Evolutionary conservation across 495 filamentous ascomycete species (phyloP).

Genomic region (Hypoxylon fuscum): DNA sequence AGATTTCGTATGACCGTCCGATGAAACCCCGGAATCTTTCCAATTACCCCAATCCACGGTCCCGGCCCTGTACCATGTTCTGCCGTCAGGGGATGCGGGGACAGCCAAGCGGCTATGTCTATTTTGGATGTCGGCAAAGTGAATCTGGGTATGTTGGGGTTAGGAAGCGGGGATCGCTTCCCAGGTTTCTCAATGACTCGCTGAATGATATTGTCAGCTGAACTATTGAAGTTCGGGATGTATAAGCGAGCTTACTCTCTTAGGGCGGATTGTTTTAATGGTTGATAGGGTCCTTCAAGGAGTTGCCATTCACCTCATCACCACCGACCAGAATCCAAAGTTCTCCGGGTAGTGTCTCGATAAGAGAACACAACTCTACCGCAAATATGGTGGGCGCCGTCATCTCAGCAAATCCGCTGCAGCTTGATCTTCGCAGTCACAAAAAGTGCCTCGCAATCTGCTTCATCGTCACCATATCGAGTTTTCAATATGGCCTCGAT

Average conservation of each 20-base stretch:
- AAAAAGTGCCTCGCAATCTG: conserved; percentile 47
- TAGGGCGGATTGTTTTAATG: not conserved
- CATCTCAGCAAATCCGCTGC: conserved; percentile 44
- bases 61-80: conserved; percentile 2
- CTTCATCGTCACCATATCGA: conserved; percentile 47
- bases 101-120: conserved; percentile 11
- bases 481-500: conserved; percentile 53
- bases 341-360: not conserved
- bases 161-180: conserved; percentile 27
- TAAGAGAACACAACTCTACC: not conserved
- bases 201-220: not conserved
- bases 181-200: not conserved
- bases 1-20: conserved; percentile 3
- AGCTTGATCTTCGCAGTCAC: conserved; percentile 44
- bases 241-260: not conserved
- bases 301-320: conserved; percentile 1
- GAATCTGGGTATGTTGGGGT: conserved; percentile 24
- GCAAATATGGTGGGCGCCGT: conserved; percentile 35
- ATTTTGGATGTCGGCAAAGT: conserved; percentile 22
- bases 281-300: not conserved
- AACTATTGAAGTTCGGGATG: conserved; percentile 4
- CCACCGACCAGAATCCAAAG: conserved; percentile 2
- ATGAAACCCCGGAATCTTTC: conserved; percentile 1
- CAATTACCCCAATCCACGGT: conserved; percentile 6
- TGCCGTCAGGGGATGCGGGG: conserved; percentile 25